Evolutionary conservation across 495 filamentous ascomycete genomes (phyloP).

Genomic region (Talaromyces adpressus): DNA sequence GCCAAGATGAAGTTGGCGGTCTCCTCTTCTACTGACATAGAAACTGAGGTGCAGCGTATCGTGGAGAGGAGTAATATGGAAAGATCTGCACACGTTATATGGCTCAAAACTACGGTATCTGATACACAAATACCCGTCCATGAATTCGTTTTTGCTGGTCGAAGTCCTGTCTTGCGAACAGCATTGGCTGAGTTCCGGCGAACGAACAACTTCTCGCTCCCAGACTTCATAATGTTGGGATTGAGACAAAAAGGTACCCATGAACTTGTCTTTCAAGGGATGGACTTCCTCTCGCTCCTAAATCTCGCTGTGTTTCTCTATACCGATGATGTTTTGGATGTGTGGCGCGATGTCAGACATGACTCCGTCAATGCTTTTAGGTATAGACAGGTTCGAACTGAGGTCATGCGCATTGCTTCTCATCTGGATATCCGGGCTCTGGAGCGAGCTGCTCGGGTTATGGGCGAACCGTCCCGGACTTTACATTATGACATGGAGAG

Average conservation of each 20-base stretch:
- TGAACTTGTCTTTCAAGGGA: constrained; percentile 51
- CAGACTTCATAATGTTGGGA: constrained; percentile 56
- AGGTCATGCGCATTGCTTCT: constrained; percentile 73
- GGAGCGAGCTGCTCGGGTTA: constrained; percentile 68
- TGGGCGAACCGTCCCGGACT: constrained; percentile 54
- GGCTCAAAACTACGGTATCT: constrained; percentile 50
- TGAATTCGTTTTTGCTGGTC: constrained; percentile 65
- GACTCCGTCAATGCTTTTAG: constrained; percentile 53
- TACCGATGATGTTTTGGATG: constrained; percentile 69
- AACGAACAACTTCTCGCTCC: constrained; percentile 34
- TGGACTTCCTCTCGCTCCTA: constrained; percentile 69
- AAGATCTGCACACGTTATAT: constrained; percentile 28
- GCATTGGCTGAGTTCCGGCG: constrained; percentile 48
- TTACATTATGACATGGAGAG: constrained; percentile 60
- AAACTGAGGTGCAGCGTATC: constrained; percentile 42
- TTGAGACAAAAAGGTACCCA: constrained; percentile 39
- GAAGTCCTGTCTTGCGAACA: constrained; percentile 62
- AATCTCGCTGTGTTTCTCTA: constrained; percentile 78
- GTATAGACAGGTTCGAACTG: constrained; percentile 70
- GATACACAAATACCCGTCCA: constrained; percentile 72
- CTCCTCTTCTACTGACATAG: constrained; percentile 48
- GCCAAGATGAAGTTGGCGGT: constrained; percentile 37
- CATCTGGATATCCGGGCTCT: constrained; percentile 58
- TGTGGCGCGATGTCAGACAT: constrained; percentile 69
- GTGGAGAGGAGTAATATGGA: constrained; percentile 17